These are phyloP conservation scores for Puccinia hordei DNA, from an alignment of 1,284 basidiomycete genomes.

Conservation along the genomic window DNA sequence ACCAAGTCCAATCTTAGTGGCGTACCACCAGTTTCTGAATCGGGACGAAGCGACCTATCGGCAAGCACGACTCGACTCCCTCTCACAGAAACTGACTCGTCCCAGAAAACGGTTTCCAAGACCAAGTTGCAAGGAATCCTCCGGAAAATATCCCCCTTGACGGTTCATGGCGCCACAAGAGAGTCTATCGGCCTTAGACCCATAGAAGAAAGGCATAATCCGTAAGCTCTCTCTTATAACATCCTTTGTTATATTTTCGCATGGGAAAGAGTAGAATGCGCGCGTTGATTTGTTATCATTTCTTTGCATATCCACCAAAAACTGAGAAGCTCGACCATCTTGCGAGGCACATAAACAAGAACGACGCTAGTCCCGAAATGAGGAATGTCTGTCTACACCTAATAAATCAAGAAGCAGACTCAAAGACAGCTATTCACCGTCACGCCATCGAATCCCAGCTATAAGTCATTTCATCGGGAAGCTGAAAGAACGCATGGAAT, in stretches of 20 bases:
- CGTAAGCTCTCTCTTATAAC: background rate
- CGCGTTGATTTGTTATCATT: background rate
- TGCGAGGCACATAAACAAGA: background rate
- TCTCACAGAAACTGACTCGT: background rate
- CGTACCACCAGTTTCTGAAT: background rate
- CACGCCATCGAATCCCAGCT: background rate
- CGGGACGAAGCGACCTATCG: background rate
- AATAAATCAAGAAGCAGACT: background rate
- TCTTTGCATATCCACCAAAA: background rate
- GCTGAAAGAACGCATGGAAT: background rate
- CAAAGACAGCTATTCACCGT: background rate
- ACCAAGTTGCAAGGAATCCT: background rate
- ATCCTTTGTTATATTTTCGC: background rate
- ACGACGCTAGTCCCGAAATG: background rate
- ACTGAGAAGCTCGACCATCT: background rate
- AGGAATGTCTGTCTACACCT: background rate
- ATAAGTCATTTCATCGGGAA: background rate
- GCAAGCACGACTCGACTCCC: background rate
- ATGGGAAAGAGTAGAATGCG: no score
- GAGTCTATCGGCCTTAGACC: background rate
- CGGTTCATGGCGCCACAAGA: no score
- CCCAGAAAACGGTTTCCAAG: background rate
- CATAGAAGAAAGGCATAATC: background rate
- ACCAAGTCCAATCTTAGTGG: background rate
- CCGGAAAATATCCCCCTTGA: background rate